Evolutionary conservation across 768 basidiomycete genomes (phyloP).

Genomic region (Suillus hirtellus): DNA sequence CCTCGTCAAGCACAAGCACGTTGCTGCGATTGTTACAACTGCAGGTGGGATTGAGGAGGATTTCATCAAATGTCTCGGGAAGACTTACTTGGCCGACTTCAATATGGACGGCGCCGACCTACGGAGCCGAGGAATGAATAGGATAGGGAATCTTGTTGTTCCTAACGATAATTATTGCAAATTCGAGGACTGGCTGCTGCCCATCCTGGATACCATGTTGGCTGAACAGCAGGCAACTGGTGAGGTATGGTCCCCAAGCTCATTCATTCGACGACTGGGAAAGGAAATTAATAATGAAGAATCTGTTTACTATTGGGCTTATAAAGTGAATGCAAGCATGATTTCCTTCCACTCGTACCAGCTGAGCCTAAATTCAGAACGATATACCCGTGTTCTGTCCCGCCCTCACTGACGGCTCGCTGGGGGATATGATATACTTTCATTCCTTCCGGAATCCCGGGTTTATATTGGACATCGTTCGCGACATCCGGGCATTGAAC

Average conservation of each 20-base stretch:
- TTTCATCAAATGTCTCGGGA: constrained; percentile 98
- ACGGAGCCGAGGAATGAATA: constrained; percentile 89
- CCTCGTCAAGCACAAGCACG: constrained; percentile 90
- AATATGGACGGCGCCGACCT: constrained; percentile 87
- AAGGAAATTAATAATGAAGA: constrained; percentile 97
- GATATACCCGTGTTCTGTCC: constrained; percentile 99
- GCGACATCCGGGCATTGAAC: constrained; percentile 90
- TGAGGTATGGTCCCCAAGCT: constrained; percentile 88
- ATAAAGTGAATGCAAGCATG: constrained; percentile 71
- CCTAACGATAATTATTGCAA: constrained; percentile 99
- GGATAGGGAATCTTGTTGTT: constrained; percentile 93
- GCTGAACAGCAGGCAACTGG: constrained; percentile 77
- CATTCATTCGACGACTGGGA: constrained; percentile 89
- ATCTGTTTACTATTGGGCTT: constrained; percentile 99
- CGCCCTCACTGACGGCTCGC: constrained; percentile 94
- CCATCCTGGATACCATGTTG: constrained; percentile 89
- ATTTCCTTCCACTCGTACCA: constrained; percentile 12
- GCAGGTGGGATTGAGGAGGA: constrained; percentile 99
- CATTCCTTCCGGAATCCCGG: constrained; percentile 90
- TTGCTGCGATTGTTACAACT: constrained; percentile 90
- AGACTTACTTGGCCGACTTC: constrained; percentile 94
- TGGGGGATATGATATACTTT: constrained; percentile 99
- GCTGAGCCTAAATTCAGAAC: constrained; percentile 61
- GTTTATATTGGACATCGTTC: constrained; percentile 89
- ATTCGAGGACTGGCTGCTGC: constrained; percentile 99